Conservation (phyloP, 2,329 filamentous ascomycete species). For the Apiospora kogelbergensis region DNA sequence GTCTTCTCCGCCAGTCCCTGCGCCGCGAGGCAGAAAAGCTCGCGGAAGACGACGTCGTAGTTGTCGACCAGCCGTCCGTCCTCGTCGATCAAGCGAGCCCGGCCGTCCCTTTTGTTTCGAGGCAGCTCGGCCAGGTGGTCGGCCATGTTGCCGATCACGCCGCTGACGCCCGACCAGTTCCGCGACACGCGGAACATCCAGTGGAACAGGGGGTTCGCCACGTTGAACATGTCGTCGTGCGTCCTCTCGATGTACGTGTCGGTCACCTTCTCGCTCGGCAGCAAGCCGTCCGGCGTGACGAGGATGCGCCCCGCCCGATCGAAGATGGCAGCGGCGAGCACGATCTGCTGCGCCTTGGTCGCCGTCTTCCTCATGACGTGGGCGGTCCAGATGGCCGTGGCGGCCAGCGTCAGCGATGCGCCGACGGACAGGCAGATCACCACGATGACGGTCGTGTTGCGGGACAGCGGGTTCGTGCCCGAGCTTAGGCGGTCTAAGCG, state of each 20-base stretch:
- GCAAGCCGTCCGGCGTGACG: slow-evolving; percentile 66
- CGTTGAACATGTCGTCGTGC: slow-evolving; percentile 73
- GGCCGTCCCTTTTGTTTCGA: slow-evolving; percentile 35
- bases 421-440: slow-evolving; percentile 66
- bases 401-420: slow-evolving; percentile 60
- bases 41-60: slow-evolving; percentile 76
- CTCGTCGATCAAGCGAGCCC: slow-evolving; percentile 49
- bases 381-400: slow-evolving; percentile 53
- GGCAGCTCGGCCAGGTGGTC: slow-evolving; percentile 61
- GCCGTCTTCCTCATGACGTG: slow-evolving; percentile 53
- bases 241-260: slow-evolving; percentile 71
- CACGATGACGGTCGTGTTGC: slow-evolving; percentile 69
- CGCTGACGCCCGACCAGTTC: slow-evolving; percentile 70
- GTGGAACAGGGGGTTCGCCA: slow-evolving; percentile 76
- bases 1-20: slow-evolving; percentile 69
- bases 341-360: slow-evolving; percentile 61
- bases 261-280: slow-evolving; percentile 76
- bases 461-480: slow-evolving; percentile 44
- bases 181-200: slow-evolving; percentile 84
- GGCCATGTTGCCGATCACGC: slow-evolving; percentile 71
- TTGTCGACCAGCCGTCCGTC: slow-evolving; percentile 61
- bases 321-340: slow-evolving; percentile 62
- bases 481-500: slow-evolving; percentile 49
- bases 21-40: slow-evolving; percentile 80
- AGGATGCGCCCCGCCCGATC: slow-evolving; percentile 65